Evolutionary conservation across 2,329 filamentous ascomycete species (phyloP), one percentile per base, ranked within the genome.

Genomic region (Penicillium sp.): DNA sequence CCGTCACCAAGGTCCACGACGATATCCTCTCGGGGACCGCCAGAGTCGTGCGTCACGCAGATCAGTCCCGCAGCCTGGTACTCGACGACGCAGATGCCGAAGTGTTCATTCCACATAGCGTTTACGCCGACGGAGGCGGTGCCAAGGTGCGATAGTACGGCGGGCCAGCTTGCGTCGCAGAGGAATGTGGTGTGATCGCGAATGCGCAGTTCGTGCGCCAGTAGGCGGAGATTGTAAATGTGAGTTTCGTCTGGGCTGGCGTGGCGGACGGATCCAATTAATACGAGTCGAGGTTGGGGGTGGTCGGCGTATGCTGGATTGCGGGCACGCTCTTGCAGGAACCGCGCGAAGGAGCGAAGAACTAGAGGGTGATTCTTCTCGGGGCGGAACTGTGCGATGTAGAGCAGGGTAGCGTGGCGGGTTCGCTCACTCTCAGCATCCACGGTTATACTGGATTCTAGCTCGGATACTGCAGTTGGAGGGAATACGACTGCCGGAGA

Each of bases 91-190:
- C 95, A 95, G 61, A 99, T 99, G 25, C 95, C 95, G 75, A 99
- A 99, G 77, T 99, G 95, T 80, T 99, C 95, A 75, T 97, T 98
- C 94, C 95, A 99, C 95, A 99, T 99, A 71, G 91, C 92, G 70
- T 99, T 99, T 33, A 96, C 93, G 53, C 95, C 95, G 1, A 99
- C 86, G 19, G 87, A 94, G 4, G 90, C 88, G 64, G 82, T 87
- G 56, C 86, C 81, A 62, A 98, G 82, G 86, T 91, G 93, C 35
- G 90, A 84, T 10, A 97, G 82, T 56, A 99, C 91, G 68, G 92
- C 86, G 3, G 90, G 87, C 93, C 94, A 99, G 28, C 90, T 87
- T 0, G 92, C 93, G 75, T 99, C 93, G 58, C 93, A 88, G 65
- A 96, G 86, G 75, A 99, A 99, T 59, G 92, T 87, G 46, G 97